Percentiles rank a stretch among this genome's conserved stretches.
phyloP scores from a whole-genome alignment of 306 rosid species.

The Echinosophora koreensis region DNA sequence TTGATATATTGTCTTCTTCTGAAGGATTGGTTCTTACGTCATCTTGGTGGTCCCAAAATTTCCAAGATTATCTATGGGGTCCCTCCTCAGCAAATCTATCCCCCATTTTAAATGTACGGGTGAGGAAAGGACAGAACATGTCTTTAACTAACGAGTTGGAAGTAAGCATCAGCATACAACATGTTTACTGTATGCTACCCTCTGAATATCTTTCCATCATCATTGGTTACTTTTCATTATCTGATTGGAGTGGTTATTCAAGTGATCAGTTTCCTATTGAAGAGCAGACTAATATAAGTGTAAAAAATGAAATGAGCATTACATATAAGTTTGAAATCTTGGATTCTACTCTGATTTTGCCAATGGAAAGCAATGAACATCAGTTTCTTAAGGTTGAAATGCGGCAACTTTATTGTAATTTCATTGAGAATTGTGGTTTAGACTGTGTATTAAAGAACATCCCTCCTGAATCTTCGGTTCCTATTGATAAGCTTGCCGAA shows the following conservation, averaged over 20 bases:
- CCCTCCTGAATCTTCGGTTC: conserved; percentile 65
- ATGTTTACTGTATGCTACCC: conserved; percentile 87
- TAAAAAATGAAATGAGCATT: conserved; percentile 57
- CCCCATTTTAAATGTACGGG: conserved; percentile 80
- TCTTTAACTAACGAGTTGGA: conserved; percentile 61
- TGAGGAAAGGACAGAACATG: conserved; percentile 56
- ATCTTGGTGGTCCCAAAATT: conserved; percentile 68
- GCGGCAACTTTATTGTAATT: conserved; percentile 69
- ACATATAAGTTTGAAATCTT: conserved; percentile 79
- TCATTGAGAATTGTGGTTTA: conserved; percentile 54
- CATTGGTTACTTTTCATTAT: conserved; percentile 81
- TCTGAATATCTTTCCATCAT: conserved; percentile 87
- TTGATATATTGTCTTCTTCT: conserved; percentile 69
- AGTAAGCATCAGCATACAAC: conserved; percentile 75
- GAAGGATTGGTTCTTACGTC: conserved; percentile 84
- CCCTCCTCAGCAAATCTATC: conserved; percentile 70
- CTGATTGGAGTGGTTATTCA: conserved; percentile 79
- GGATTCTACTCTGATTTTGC: conserved; percentile 77
- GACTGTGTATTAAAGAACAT: conserved; percentile 59
- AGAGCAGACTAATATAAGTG: conserved; percentile 51
- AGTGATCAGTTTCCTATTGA: conserved; percentile 44
- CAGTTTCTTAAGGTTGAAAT: conserved; percentile 77
- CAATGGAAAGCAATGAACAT: conserved; percentile 69
- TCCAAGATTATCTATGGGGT: conserved; percentile 84
- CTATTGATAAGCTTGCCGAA: conserved; percentile 66